Evolutionary conservation across 2,329 filamentous ascomycete genomes (phyloP), one percentile per base, ranked within the genome.

Genomic region (Teratosphaeria destructans): DNA sequence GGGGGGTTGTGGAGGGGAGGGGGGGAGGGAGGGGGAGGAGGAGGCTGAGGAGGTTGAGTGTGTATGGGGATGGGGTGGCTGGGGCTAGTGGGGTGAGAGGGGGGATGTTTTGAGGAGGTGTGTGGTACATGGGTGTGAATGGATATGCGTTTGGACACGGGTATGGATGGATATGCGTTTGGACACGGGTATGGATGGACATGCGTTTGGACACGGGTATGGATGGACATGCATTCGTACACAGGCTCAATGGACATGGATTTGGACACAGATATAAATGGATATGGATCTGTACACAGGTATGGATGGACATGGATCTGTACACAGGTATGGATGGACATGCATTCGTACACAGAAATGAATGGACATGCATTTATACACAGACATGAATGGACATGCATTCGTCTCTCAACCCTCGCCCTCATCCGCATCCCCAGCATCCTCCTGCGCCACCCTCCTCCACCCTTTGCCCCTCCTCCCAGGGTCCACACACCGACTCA

Each of bases 401-500:
- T 16, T 14, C 5, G 11, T 3, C 16, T 7, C 43, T 16, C 3
- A 49, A 54, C 58, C 19, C 49, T 35, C 23, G 6, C 12, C 53
- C 26, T 26, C 5, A 43, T 14, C 11, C 37, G 12, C 37, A 3
- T 43, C 6, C 11, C 2, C 35, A 6, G 6, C 14, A 11, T 52
- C 54, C 10, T 57, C 55, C 23, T 60, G 54, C 43, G 12, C 11
- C 2, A 60, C 19, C 29, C 34, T 52, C 27, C 34, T 57, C 58
- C 58, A 60, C 7, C 19, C n/a, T 37, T 60, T 60, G n/a, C 16
- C 43, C 35, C 56, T 19, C 27, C 55, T 49, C 11, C 10, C 32
- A 5, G 32, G 10, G 29, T 64, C 57, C 52, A 61, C 37, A 39
- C 61, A 63, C n/a, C 39, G 26, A 16, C 57, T 55, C 16, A 70